Percentiles rank a stretch among this genome's conserved stretches.
Conservation (phyloP, 345 rosid species). For the Fremontodendron californicum region DNA sequence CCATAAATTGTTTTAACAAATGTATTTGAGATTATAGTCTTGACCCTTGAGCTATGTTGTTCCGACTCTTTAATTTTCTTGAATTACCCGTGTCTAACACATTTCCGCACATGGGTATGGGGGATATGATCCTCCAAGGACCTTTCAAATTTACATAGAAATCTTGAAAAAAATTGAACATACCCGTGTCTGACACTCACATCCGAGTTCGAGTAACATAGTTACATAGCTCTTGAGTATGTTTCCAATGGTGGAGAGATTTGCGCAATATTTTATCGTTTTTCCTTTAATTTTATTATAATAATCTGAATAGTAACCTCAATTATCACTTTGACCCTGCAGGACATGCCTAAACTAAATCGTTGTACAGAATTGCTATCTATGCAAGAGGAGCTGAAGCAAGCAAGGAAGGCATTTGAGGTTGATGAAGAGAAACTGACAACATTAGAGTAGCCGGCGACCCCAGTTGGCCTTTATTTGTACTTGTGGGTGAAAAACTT, state of each 20-base stretch:
- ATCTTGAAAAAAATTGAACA: no score
- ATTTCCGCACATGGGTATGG: no score
- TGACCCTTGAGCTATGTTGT: no score
- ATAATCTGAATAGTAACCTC: background rate
- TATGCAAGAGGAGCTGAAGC: slow-evolving; percentile 97
- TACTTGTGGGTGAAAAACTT: background rate
- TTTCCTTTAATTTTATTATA: no score
- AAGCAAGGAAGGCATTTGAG: slow-evolving; percentile 95
- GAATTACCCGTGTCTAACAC: no score
- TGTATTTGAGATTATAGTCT: background rate
- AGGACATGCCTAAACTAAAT: slow-evolving; percentile 87
- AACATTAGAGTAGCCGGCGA: slow-evolving; percentile 28
- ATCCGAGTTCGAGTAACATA: no score
- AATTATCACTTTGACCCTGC: slow-evolving; percentile 23
- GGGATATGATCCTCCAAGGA: no score
- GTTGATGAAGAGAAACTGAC: slow-evolving; percentile 89
- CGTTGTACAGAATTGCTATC: slow-evolving; percentile 79
- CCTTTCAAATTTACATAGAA: no score
- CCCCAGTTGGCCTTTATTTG: background rate
- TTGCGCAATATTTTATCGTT: no score
- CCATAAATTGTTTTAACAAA: slow-evolving; percentile 6
- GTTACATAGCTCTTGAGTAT: no score
- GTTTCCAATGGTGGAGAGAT: background rate
- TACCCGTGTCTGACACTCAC: no score
- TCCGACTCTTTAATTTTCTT: no score